Evolutionary conservation across 1,284 basidiomycete genomes (phyloP).

Genomic region (Trametes versicolor): DNA sequence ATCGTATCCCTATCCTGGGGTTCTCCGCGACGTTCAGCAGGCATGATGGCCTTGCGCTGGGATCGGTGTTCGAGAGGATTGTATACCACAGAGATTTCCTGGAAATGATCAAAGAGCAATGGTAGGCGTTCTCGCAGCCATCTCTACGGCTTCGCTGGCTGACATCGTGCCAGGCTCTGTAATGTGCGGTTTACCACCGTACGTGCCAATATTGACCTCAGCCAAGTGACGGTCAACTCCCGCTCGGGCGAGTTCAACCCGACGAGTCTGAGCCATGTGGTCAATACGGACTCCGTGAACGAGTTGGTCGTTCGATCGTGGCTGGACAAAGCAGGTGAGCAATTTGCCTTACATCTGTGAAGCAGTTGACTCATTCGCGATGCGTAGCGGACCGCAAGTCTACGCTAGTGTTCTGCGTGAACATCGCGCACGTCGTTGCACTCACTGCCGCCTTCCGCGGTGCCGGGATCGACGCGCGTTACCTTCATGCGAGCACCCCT

Average conservation of each 20-base stretch:
- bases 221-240: conserved; percentile 70
- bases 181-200: conserved; percentile 87
- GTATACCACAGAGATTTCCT: conserved; percentile 96
- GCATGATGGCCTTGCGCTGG: conserved; percentile 91
- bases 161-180: conserved; percentile 70
- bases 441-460: conserved; percentile 80
- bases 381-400: conserved; percentile 72
- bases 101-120: conserved; percentile 93
- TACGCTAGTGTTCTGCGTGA: conserved; percentile 92
- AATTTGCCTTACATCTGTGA: conserved; percentile 3
- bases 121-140: conserved; percentile 54
- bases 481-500: conserved; percentile 81
- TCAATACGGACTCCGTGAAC: conserved; percentile 84
- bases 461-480: conserved; percentile 89
- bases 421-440: conserved; percentile 84
- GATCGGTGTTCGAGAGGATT: conserved; percentile 90
- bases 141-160: neutral
- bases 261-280: conserved; percentile 77
- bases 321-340: conserved; percentile 80
- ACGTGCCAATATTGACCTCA: conserved; percentile 76
- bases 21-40: conserved; percentile 96
- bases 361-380: neutral
- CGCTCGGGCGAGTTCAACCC: conserved; percentile 84
- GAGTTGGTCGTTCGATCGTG: conserved; percentile 82
- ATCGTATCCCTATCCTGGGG: conserved; percentile 86